phyloP scores from a whole-genome alignment of 805 yeast genomes.

The Yarrowia porcina region DNA sequence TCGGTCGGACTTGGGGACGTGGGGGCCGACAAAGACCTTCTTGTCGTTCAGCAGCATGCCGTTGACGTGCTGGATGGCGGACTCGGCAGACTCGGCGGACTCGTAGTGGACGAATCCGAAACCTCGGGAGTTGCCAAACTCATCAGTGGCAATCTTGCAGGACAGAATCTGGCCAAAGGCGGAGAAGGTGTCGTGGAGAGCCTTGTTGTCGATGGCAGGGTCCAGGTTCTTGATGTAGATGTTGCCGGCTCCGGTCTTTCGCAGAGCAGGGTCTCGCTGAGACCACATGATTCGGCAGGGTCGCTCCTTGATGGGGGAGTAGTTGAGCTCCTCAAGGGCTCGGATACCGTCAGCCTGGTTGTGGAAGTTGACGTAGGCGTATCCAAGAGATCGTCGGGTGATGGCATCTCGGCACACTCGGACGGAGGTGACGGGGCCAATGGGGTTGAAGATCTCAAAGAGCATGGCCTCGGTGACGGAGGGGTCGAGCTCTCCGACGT shows the following conservation, averaged over 20 bases:
- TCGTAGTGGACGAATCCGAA: slow-evolving; percentile 98
- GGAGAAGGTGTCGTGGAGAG: slow-evolving; percentile 95
- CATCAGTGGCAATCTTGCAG: slow-evolving; percentile 96
- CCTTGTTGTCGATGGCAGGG: slow-evolving; percentile 98
- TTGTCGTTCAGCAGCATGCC: slow-evolving; percentile 97
- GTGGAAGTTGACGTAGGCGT: slow-evolving; percentile 96
- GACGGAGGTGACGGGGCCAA: slow-evolving; percentile 93
- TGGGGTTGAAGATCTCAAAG: slow-evolving; percentile 89
- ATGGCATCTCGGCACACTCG: slow-evolving; percentile 99
- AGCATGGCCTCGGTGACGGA: slow-evolving; percentile 89
- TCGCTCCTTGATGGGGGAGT: slow-evolving; percentile 87
- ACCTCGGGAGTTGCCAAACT: slow-evolving; percentile 85
- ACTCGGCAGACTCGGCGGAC: slow-evolving; percentile 84
- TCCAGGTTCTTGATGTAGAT: slow-evolving; percentile 97
- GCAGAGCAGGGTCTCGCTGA: slow-evolving; percentile 94
- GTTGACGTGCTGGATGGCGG: slow-evolving; percentile 94
- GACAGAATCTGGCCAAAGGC: slow-evolving; percentile 95
- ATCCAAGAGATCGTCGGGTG: slow-evolving; percentile 94
- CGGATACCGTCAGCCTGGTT: slow-evolving; percentile 83
- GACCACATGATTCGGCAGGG: slow-evolving; percentile 99
- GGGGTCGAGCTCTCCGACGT: slow-evolving; percentile 96
- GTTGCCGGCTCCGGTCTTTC: slow-evolving; percentile 95
- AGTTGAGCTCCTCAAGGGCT: slow-evolving; percentile 94
- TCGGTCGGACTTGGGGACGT: slow-evolving; percentile 89
- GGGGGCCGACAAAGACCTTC: slow-evolving; percentile 94